Evolutionary conservation across 352 stramenopile species (phyloP), one percentile per base, ranked within the genome.

Genomic region (Phytopythium ostracodes): DNA sequence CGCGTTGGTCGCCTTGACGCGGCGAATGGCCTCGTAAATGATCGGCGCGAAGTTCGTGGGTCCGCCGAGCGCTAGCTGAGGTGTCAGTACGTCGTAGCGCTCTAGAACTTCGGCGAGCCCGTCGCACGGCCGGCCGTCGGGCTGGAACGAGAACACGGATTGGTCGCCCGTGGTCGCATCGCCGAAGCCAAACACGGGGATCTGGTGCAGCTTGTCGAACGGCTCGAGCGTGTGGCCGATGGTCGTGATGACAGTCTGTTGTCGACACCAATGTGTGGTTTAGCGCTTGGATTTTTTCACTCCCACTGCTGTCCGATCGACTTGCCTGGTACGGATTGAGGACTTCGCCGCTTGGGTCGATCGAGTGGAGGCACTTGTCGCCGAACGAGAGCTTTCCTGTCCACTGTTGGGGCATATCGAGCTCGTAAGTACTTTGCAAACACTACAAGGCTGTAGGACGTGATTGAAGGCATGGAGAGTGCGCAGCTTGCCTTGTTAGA

Each of bases 11-110:
- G 61, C 58, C 62, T 76, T 76, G 31, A 82, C 76, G 27, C 84
- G 76, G 6, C 75, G 64, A 44, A 92, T 89, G 2, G 81, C 79
- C 53, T 88, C 73, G 31, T 87, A 75, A 57, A 94, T 92, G 56
- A 91, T 81, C 22, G 85, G 85, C 22, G 85, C 83, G 68, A 92
- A 94, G 68, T 90, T 91, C 8, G 81, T 94, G 18, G 81, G 80
- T 8, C 86, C 83, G 9, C 72, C 65, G 1, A 92, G 74, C 22
- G 61, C 58, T 25, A 92, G 54, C 40, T 67, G 62, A 2, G 79
- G 77, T 14, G 81, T 78, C 43, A 88, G 71, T 58, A 76, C 67
- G 17, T 72, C 67, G 60, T 91, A 94, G 12, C 73, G 72, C 25
- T 57, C 57, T 0, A 92, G 62, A 9, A 91, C 79, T 54, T 88